Base-by-base conservation (phyloP, 305 asterid genomes). In the Solanum aculeatissimum region DNA sequence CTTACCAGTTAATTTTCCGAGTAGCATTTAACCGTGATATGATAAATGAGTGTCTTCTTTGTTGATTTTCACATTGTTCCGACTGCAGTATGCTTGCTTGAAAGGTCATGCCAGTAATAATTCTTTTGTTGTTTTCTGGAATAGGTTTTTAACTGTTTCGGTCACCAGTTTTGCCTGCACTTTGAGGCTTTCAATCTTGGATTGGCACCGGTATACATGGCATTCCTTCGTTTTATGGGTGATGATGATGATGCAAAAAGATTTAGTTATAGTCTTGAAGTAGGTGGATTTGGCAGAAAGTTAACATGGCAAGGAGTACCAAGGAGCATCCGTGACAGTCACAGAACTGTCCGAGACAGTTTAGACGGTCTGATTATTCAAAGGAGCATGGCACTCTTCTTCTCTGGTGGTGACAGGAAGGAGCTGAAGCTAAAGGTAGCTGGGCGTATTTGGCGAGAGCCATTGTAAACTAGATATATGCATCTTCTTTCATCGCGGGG, bases 201-300 rank as follows among this genome's bases (percentile, higher is more conserved):
- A 25, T 90, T 86, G 82, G 92, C 97, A 0, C 97, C 96, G 0
- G 94, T 92, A 7, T 93, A 92, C 92, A 91, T 91, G 94, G 95
- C 97, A 29, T 93, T 92, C 92, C 90, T 94, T 63, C 96, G 95
- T 83, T 94, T 94, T 90, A 92, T 94, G 97, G 97, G 97, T 1
- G 94, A 92, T 25, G 97, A 92, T 21, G 90, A 92, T 3, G 94
- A 94, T 23, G 95, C 96, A 0, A 91, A 89, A 38, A 92, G 89
- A 89, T 94, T 92, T 89, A 92, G 89, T 27, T 94, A 94, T 70
- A 92, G 87, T 88, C 83, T 94, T 71, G 97, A 94, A 87, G 97
- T 94, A 18, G 95, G 94, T 0, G 91, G 90, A n/a, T 89, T 86
- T 19, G 93, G 92, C 49, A 83, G 97, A 51, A 93, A 92, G 90